Percentiles rank a stretch among this genome's conserved stretches.
phyloP scores from a whole-genome alignment of 2,329 filamentous ascomycete species.

The Daldinia sp. region DNA sequence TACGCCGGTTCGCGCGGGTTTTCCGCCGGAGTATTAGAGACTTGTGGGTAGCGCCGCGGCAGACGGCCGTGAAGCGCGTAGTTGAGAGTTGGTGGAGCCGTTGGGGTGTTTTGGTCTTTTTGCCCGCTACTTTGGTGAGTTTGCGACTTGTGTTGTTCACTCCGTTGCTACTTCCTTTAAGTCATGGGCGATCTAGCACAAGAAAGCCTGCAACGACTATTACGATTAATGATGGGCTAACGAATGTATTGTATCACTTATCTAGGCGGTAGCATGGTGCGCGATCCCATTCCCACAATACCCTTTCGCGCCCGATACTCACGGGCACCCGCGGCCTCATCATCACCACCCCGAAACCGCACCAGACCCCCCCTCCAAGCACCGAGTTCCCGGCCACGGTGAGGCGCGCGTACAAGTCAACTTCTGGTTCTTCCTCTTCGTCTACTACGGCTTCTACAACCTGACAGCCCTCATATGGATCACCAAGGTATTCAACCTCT shows the following conservation, averaged over 20 bases:
- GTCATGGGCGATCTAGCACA: background rate
- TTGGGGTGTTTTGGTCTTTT: constrained; percentile 69
- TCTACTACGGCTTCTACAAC: constrained; percentile 78
- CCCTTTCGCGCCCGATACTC: constrained; percentile 60
- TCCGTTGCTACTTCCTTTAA: background rate
- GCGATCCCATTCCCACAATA: constrained; percentile 75
- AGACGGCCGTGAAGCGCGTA: constrained; percentile 67
- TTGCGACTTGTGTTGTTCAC: constrained; percentile 22
- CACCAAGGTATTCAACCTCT: constrained; percentile 78
- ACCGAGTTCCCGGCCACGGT: constrained; percentile 71
- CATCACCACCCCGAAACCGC: constrained; percentile 39
- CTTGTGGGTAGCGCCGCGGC: constrained; percentile 71
- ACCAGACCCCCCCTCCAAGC: constrained; percentile 48
- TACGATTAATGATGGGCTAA: constrained; percentile 26
- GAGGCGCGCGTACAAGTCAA: constrained; percentile 73
- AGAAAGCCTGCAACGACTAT: background rate
- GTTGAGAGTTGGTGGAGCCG: constrained; percentile 74
- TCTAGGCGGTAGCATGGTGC: constrained; percentile 72
- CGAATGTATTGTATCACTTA: constrained; percentile 15
- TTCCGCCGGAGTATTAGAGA: constrained; percentile 58
- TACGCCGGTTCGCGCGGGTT: constrained; percentile 54
- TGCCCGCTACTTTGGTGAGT: constrained; percentile 71
- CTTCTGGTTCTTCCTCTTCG: constrained; percentile 78
- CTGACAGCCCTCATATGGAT: constrained; percentile 76
- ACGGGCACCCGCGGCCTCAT: constrained; percentile 43